Percentiles rank a stretch among this genome's conserved stretches.
Evolutionary conservation across 2,329 filamentous ascomycete species (phyloP).

Genomic region (Sporothrix brunneoviolacea): DNA sequence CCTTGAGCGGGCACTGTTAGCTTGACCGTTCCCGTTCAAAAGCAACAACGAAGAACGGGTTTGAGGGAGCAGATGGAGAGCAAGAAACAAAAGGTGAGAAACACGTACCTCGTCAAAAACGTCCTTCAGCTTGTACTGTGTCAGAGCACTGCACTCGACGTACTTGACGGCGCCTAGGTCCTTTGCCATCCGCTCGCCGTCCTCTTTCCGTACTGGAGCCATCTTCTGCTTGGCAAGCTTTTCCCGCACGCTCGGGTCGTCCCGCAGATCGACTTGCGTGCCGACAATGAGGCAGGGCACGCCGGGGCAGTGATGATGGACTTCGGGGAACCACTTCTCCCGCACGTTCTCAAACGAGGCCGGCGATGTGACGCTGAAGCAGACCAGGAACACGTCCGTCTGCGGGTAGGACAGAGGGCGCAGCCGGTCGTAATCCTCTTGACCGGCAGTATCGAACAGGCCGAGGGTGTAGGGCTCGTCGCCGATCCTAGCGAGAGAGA

Average conservation of each 20-base stretch:
- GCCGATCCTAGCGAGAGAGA: constrained; percentile 68
- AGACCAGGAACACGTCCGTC: constrained; percentile 97
- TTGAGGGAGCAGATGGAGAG: neutral
- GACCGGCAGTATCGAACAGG: constrained; percentile 95
- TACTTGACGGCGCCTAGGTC: constrained; percentile 98
- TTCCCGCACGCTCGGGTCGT: constrained; percentile 78
- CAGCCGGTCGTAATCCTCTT: constrained; percentile 98
- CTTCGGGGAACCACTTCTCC: constrained; percentile 98
- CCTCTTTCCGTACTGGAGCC: constrained; percentile 83
- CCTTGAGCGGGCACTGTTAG: constrained; percentile 47
- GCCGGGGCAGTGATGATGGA: constrained; percentile 96
- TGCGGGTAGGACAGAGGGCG: constrained; percentile 96
- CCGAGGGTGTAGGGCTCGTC: constrained; percentile 97
- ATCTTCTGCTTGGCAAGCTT: constrained; percentile 96
- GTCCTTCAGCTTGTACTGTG: constrained; percentile 97
- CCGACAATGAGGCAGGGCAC: constrained; percentile 97
- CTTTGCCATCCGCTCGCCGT: constrained; percentile 93
- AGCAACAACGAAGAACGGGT: too few species aligned
- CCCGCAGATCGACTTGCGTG: constrained; percentile 92
- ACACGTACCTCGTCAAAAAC: constrained; percentile 90
- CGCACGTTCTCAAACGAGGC: constrained; percentile 98
- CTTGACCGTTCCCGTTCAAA: neutral
- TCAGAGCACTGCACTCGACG: constrained; percentile 95
- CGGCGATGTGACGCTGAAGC: constrained; percentile 95
- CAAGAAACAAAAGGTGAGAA: neutral